phyloP scores from a whole-genome alignment of 306 rosid species.

The Vachellia collinsii region DNA sequence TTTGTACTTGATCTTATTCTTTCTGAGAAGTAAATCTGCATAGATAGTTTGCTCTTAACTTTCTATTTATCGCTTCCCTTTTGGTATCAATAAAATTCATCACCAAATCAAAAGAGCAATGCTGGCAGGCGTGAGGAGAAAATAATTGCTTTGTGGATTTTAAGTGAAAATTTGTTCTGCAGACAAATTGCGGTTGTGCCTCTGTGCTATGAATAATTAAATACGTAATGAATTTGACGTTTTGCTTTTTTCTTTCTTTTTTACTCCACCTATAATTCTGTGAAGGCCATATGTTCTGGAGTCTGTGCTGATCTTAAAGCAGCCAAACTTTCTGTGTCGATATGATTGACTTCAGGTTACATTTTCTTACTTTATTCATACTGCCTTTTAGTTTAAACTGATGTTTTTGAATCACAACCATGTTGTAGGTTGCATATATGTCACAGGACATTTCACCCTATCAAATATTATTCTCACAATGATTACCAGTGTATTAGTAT shows the following conservation, averaged over 20 bases:
- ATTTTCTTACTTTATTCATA: neutral
- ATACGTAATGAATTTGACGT: neutral
- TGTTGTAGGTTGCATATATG: neutral
- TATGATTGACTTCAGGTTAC: neutral
- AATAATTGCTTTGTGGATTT: neutral
- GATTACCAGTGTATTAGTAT: neutral
- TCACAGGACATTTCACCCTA: neutral
- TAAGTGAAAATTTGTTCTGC: neutral
- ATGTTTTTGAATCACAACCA: neutral
- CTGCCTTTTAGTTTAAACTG: neutral
- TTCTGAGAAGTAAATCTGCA: neutral
- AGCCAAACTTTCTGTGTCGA: conserved; percentile 5
- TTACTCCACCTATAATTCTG: neutral
- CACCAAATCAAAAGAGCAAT: conserved; percentile 55
- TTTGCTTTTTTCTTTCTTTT: neutral
- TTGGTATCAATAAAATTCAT: conserved; percentile 45
- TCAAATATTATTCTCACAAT: neutral
- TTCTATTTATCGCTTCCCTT: neutral
- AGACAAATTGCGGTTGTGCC: neutral
- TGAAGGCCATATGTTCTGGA: neutral
- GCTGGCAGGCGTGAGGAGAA: neutral
- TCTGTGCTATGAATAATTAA: neutral
- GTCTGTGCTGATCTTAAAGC: neutral
- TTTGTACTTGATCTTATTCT: neutral
- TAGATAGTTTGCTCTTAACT: neutral